Evolutionary conservation across 441 rosid genomes (phyloP).

Genomic region (Francoa sonchifolia): DNA sequence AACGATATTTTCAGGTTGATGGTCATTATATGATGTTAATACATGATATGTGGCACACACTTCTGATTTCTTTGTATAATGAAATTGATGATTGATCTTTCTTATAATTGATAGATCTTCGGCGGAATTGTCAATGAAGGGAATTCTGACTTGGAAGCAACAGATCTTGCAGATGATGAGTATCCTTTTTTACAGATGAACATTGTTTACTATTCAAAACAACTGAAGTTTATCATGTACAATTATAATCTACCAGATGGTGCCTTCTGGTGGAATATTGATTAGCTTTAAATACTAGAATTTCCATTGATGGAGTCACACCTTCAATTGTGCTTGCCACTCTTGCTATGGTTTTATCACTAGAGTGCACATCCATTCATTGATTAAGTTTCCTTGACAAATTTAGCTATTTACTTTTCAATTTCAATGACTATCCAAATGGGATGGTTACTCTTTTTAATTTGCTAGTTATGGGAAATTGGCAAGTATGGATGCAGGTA

Average conservation of each 20-base stretch:
- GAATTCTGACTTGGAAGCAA: conserved; percentile 41
- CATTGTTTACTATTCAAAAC: no score
- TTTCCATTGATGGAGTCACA: not conserved
- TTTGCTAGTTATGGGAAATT: conserved; percentile 78
- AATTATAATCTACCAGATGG: no score
- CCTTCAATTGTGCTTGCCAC: no score
- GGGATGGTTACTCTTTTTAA: conserved; percentile 97
- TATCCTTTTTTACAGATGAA: conserved; percentile 41
- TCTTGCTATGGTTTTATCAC: not conserved
- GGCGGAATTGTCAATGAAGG: conserved; percentile 94
- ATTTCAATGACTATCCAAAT: conserved; percentile 93
- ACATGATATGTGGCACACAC: no score
- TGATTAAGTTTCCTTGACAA: conserved; percentile 34
- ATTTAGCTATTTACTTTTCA: conserved; percentile 66
- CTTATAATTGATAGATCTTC: conserved; percentile 39
- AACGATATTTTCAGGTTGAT: not conserved
- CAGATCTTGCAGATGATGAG: conserved; percentile 62
- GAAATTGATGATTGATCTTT: conserved; percentile 1
- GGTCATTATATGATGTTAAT: no score
- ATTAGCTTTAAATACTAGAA: no score
- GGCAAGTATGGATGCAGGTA: conserved; percentile 99
- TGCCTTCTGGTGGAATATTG: no score
- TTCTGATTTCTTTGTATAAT: no score
- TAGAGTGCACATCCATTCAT: not conserved
- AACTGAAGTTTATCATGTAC: no score